phyloP scores from a whole-genome alignment of 108 stramenopile species.

The Skeletonema menzelii region DNA sequence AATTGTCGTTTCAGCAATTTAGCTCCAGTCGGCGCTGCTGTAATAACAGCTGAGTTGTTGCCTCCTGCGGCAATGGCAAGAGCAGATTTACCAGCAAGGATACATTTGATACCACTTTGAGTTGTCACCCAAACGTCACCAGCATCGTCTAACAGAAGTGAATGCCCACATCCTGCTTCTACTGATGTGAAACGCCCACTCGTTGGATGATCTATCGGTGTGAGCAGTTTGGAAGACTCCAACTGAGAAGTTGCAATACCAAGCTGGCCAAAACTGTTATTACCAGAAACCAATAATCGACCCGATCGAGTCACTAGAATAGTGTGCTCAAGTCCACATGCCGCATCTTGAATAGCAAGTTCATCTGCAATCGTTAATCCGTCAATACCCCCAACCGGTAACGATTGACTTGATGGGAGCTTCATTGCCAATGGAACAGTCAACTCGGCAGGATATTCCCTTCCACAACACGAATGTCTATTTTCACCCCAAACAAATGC shows the following conservation, averaged over 20 bases:
- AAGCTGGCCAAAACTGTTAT: conserved; percentile 59
- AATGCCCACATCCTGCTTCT: conserved; percentile 57
- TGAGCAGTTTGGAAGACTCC: conserved; percentile 2
- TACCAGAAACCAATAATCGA: conserved; percentile 64
- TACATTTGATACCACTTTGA: conserved; percentile 22
- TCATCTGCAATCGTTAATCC: conserved; percentile 48
- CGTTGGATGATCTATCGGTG: conserved; percentile 45
- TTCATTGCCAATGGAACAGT: conserved; percentile 57
- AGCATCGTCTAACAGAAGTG: conserved; percentile 57
- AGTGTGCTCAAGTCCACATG: conserved; percentile 67
- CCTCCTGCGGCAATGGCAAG: conserved; percentile 66
- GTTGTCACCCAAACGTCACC: conserved; percentile 70
- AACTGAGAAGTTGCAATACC: conserved; percentile 30
- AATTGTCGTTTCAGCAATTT: conserved; percentile 23
- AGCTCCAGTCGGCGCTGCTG: conserved; percentile 23
- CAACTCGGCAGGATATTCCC: conserved; percentile 55
- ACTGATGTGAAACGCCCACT: conserved; percentile 51
- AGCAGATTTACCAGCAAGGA: conserved; percentile 38
- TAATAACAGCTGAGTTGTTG: conserved; percentile 48
- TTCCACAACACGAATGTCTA: conserved; percentile 58
- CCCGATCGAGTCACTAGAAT: conserved; percentile 62
- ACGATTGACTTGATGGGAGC: conserved; percentile 9
- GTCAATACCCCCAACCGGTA: background rate
- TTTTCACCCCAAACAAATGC: conserved; percentile 77
- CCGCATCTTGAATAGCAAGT: conserved; percentile 62